Conservation (phyloP, 2,329 filamentous ascomycete species). For the Moelleriella libera region DNA sequence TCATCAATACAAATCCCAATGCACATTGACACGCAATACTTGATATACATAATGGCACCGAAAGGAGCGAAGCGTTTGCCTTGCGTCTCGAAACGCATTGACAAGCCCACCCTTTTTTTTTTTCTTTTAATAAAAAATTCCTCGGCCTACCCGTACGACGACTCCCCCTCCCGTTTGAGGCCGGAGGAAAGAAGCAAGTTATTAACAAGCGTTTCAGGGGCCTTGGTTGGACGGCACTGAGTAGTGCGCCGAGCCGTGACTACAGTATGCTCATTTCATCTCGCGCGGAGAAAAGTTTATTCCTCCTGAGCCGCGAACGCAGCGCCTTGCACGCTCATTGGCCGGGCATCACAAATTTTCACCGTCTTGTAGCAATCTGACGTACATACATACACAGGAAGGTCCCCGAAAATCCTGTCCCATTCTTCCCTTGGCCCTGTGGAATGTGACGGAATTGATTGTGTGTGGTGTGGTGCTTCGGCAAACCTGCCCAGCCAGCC, state of each 20-base stretch:
- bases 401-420: background rate
- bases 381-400: background rate
- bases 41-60: background rate
- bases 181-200: background rate
- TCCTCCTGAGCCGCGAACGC: too few relatives aligned
- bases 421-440: background rate
- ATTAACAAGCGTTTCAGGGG: background rate
- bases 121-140: too few relatives aligned
- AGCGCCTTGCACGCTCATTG: background rate
- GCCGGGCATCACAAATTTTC: background rate
- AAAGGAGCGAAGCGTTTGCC: too few relatives aligned
- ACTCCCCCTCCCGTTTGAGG: background rate
- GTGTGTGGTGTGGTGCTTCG: background rate
- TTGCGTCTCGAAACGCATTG: background rate
- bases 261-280: too few relatives aligned
- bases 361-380: background rate
- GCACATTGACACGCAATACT: background rate
- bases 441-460: background rate
- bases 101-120: background rate
- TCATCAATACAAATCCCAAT: background rate
- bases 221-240: too few relatives aligned
- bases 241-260: too few relatives aligned
- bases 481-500: background rate
- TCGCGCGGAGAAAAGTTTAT: too few relatives aligned
- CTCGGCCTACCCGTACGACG: too few relatives aligned